These are phyloP conservation scores for Leishmania aethiopica DNA, from an alignment of 208 protist genomes.

Conservation along the genomic window DNA sequence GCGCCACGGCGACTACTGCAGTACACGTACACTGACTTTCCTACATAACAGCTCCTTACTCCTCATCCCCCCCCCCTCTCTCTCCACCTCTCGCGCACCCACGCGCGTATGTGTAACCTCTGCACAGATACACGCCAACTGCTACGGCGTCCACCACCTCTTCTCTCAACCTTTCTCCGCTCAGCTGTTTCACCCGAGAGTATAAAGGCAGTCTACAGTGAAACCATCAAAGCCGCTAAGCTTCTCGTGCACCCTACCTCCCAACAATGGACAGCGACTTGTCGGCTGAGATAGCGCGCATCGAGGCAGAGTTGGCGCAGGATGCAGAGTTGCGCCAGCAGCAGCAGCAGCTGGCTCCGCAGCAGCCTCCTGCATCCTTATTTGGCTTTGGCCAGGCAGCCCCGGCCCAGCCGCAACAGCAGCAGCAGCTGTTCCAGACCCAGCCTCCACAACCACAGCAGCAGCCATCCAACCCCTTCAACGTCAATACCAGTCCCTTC, in stretches of 20 bases:
- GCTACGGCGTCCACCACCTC: neutral
- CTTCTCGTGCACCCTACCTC: neutral
- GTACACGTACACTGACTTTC: neutral
- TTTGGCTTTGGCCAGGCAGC: conserved; percentile 19
- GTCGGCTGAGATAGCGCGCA: conserved; percentile 73
- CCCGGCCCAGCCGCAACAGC: conserved; percentile 21
- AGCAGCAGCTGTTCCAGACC: conserved; percentile 29
- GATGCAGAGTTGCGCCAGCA: conserved; percentile 62
- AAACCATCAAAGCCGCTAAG: neutral
- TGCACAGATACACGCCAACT: neutral
- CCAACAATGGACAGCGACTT: conserved; percentile 69
- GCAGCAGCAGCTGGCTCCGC: conserved; percentile 12
- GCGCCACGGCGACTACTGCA: neutral
- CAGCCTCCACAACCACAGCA: conserved; percentile 25
- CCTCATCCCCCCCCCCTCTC: too few relatives aligned
- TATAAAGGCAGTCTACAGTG: neutral
- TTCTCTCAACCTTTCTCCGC: neutral
- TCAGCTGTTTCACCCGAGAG: neutral
- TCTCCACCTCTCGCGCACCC: neutral
- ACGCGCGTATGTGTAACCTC: neutral
- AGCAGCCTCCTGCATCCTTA: conserved; percentile 28
- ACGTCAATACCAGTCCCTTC: conserved; percentile 26
- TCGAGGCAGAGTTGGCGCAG: conserved; percentile 76
- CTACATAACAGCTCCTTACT: neutral
- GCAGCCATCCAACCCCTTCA: conserved; percentile 22